These are phyloP conservation scores for Neurospora cerealis DNA, from an alignment of 495 filamentous ascomycete species.

Conservation along the genomic window DNA sequence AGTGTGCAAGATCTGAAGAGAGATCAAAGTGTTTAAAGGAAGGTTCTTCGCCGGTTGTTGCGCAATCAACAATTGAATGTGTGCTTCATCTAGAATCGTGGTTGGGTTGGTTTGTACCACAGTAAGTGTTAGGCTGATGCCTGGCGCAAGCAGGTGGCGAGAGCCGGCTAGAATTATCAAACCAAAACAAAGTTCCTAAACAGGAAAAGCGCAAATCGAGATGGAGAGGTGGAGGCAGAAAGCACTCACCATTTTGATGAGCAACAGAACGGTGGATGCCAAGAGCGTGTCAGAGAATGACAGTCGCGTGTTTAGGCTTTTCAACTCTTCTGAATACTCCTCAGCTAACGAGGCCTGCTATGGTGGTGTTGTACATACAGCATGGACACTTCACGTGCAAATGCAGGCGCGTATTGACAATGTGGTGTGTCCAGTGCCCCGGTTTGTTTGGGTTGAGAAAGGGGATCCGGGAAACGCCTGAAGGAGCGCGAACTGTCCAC, in stretches of 20 bases:
- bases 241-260: constrained; percentile 13
- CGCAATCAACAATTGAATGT: neutral
- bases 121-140: neutral
- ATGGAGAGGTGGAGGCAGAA: neutral
- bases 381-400: neutral
- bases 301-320: constrained; percentile 6
- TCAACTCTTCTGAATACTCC: neutral
- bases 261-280: neutral
- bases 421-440: neutral
- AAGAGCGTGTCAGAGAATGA: neutral
- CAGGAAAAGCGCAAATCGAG: neutral
- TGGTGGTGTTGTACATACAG: neutral
- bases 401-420: neutral
- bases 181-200: neutral
- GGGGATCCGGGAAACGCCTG: neutral
- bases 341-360: neutral
- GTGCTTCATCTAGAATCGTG: neutral
- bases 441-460: neutral
- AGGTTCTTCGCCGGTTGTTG: neutral
- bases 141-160: neutral
- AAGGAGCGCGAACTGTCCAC: neutral
- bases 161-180: neutral
- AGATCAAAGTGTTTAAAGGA: neutral
- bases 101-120: neutral
- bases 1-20: neutral